Evolutionary conservation across 805 yeast species (phyloP), one percentile per base, ranked within the genome.

Genomic region (Wickerhamiella azymoides): DNA sequence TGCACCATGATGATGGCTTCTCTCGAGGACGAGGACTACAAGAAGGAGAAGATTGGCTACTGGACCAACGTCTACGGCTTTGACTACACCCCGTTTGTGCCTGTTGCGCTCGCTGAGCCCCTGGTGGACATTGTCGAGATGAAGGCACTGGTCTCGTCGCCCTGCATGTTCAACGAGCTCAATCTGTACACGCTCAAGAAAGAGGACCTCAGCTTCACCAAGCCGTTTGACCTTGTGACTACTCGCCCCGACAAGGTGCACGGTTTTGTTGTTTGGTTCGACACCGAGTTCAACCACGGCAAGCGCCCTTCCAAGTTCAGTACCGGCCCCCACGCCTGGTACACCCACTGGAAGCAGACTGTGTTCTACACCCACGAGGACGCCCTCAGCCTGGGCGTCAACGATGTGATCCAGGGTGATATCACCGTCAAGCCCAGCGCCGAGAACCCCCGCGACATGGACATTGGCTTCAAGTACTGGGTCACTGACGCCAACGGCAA

Each of bases 291-390:
- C 74, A 75, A 77, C 54, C 49, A 40, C 27, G 55, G 65, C 47
- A 62, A 59, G 47, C 61, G 63, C 50, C 69, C 70, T 16, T 80
- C 89, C 48, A 68, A 67, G 27, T 88, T 92, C 61, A 80, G 92
- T 17, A 93, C 99, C 11, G 97, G 97, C 19, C 96, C 99, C 30
- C 86, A 82, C 66, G 79, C 86, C 40, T 76, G 78, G 55, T 86
- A 88, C 71, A 92, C 98, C 13, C 99, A 92, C 68, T 92, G 99
- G 99, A 93, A 92, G 64, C 98, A 92, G 68, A 83, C 96, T 16
- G 93, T 92, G 1, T 86, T 93, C 66, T 93, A 92, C 64, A 71
- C 89, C 58, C 77, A 74, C 55, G 83, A 84, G 57, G 94, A 84
- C 25, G 40, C 45, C 27, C 65, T 89, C 52, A 83, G 78, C 57